Evolutionary conservation across 768 basidiomycete genomes (phyloP).

Genomic region (Rhodotorula graminis): DNA sequence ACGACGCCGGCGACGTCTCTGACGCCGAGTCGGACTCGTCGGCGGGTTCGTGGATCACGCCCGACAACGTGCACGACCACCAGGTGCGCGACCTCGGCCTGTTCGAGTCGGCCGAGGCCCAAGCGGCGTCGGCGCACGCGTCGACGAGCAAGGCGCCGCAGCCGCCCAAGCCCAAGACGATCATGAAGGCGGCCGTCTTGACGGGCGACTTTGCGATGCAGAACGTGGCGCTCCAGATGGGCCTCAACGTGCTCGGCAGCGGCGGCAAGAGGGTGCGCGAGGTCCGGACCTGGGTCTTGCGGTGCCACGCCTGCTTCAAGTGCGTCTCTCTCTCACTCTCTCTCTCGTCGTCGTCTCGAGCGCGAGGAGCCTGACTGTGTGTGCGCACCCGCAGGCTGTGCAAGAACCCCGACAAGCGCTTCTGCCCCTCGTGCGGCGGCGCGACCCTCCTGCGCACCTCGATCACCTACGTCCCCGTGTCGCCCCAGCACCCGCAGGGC

Average conservation of each 20-base stretch:
- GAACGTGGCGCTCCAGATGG: slow-evolving; percentile 93
- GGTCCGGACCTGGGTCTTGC: slow-evolving; percentile 89
- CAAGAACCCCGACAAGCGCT: slow-evolving; percentile 88
- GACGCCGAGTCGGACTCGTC: slow-evolving; percentile 57
- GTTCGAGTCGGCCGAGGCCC: slow-evolving; percentile 55
- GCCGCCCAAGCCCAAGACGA: slow-evolving; percentile 18
- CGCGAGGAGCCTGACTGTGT: background rate
- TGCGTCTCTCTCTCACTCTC: slow-evolving; percentile 51
- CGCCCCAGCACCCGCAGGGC: slow-evolving; percentile 50
- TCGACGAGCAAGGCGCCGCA: slow-evolving; percentile 42
- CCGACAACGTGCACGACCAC: slow-evolving; percentile 73
- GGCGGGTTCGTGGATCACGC: slow-evolving; percentile 91
- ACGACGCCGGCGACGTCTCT: slow-evolving; percentile 61
- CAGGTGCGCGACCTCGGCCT: slow-evolving; percentile 82
- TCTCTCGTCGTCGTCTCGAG: background rate
- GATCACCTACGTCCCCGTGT: slow-evolving; percentile 57
- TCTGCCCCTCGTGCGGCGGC: slow-evolving; percentile 89
- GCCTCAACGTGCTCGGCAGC: slow-evolving; percentile 76
- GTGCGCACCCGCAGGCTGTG: slow-evolving; percentile 62
- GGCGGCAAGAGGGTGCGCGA: slow-evolving; percentile 85
- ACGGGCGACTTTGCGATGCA: slow-evolving; percentile 99
- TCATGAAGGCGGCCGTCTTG: slow-evolving; percentile 77
- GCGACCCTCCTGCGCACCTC: slow-evolving; percentile 83
- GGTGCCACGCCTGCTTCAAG: slow-evolving; percentile 99
- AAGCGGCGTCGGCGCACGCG: background rate